Base-by-base conservation (phyloP, 768 basidiomycete species). In the Lentinula sp. region DNA sequence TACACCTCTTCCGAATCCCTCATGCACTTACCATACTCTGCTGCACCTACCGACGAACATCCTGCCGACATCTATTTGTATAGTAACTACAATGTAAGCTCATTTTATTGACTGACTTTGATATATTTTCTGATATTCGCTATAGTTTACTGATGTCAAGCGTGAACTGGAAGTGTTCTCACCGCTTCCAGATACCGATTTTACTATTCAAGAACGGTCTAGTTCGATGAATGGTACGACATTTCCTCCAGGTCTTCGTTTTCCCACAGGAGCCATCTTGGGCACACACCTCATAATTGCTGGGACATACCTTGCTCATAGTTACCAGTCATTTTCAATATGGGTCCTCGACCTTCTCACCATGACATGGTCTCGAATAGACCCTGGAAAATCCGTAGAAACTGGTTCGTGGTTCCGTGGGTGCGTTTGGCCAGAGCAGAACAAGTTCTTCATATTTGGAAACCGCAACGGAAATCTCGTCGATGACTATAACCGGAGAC, bases 331-430 rank as follows among this genome's bases (percentile, higher is more conserved):
- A 31, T 99, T 95, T 73, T 95, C 94, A 9, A 90, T 98, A 61
- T 99, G 95, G 95, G 91, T 92, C 1, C 85, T 99, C 49, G 91
- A 99, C 70, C 80, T 98, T 28, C 73, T 82, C 53, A 81, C 79
- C 61, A 89, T 93, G 85, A 82, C 83, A 32, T 94, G 95, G 93
- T 84, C 88, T 43, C 86, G 91, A 42, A 88, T 95, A 35, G 94
- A 95, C 69, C 88, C 93, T 0, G 94, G 93, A 13, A 88, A 88
- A 66, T 88, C 91, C 0, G 83, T 98, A 21, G 81, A 87, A 55
- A 82, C 83, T 45, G 96, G 97, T 13, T 96, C 93, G 8, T 98
- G 96, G 96, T 97, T 96, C 73, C 85, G 94, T 23, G 90, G 91
- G 23, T 91, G 93, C 59, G 76, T 95, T 15, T 96, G 92, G 91